Evolutionary conservation across 1,284 basidiomycete genomes (phyloP).

Genomic region (Tilletia indica): DNA sequence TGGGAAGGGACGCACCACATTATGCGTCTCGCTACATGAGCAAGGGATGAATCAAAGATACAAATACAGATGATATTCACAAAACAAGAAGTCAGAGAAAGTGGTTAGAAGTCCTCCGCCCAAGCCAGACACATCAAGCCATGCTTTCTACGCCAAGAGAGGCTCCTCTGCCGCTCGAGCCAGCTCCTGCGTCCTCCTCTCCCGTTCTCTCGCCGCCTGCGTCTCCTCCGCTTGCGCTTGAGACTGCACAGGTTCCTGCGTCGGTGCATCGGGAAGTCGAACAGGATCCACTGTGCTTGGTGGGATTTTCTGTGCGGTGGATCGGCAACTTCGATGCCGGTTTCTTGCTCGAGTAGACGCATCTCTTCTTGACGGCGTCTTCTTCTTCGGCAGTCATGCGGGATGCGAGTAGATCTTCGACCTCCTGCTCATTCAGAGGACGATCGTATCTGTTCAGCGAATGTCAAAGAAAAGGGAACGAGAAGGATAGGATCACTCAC

Average conservation of each 20-base stretch:
- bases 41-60: no score
- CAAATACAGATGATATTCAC: no score
- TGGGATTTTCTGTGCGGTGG: neutral
- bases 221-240: neutral
- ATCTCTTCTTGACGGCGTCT: slow-evolving; percentile 87
- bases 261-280: slow-evolving; percentile 6
- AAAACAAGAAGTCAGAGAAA: no score
- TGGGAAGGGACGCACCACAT: no score
- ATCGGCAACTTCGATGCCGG: neutral
- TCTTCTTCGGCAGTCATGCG: slow-evolving; percentile 84
- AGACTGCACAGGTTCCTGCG: neutral
- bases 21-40: no score
- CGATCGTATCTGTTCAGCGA: neutral
- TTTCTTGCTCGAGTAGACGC: slow-evolving; percentile 66
- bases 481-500: slow-evolving; percentile 59
- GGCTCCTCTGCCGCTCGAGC: slow-evolving; percentile 5
- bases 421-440: slow-evolving; percentile 66
- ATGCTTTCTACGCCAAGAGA: neutral
- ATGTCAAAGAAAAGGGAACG: slow-evolving; percentile 13
- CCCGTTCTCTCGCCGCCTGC: neutral
- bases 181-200: neutral
- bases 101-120: no score
- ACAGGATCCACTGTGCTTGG: neutral
- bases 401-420: slow-evolving; percentile 80
- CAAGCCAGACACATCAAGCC: no score